phyloP scores from a whole-genome alignment of 345 rosid species.

The Rhodamnia rubescens region DNA sequence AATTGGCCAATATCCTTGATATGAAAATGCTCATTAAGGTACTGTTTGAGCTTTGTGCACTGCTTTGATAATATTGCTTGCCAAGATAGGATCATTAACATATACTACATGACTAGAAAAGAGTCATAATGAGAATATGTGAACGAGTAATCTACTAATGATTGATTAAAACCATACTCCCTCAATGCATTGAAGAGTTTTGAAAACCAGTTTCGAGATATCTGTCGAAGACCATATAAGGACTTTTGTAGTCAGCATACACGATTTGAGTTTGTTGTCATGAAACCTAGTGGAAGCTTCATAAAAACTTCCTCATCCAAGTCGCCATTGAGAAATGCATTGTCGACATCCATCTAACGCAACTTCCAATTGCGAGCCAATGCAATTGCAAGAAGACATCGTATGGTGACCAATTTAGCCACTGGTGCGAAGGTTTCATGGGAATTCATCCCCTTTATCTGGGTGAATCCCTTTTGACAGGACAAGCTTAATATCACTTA shows the following conservation, averaged over 20 bases:
- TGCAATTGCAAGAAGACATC: background rate
- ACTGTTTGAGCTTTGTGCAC: background rate
- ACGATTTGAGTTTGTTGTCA: too few species aligned
- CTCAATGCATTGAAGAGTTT: background rate
- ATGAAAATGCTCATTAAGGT: background rate
- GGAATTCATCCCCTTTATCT: background rate
- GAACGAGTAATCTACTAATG: background rate
- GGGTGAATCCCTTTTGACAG: background rate
- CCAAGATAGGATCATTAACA: background rate
- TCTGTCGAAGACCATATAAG: background rate
- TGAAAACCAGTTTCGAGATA: background rate
- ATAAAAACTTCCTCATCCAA: background rate
- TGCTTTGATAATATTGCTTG: background rate
- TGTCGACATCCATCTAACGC: background rate
- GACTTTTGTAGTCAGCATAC: background rate
- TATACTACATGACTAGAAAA: background rate
- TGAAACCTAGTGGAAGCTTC: background rate
- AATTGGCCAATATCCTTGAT: background rate
- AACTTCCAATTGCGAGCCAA: background rate
- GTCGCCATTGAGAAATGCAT: background rate
- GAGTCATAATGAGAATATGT: background rate
- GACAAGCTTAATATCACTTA: background rate
- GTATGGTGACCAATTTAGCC: background rate
- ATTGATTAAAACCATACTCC: background rate
- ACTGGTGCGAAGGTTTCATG: background rate